These are phyloP conservation scores for Amanita pseudoporphyria DNA, from an alignment of 768 basidiomycete species.

Conservation along the genomic window DNA sequence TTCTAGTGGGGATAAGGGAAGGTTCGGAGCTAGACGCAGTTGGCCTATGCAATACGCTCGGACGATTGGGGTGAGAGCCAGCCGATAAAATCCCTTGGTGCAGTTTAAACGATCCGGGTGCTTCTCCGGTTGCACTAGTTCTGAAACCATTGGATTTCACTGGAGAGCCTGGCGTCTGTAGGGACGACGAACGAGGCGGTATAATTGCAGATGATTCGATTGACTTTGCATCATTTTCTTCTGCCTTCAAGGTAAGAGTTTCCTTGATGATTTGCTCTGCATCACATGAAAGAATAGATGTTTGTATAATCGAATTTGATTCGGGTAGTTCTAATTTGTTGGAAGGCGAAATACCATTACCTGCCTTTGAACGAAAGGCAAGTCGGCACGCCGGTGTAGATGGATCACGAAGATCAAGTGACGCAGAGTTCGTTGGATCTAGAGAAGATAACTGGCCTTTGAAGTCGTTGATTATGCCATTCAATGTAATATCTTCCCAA, in stretches of 20 bases:
- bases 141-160: slow-evolving; percentile 21
- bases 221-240: neutral
- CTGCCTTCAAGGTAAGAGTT: neutral
- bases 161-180: slow-evolving; percentile 28
- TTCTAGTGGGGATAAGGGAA: slow-evolving; percentile 50
- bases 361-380: slow-evolving; percentile 26
- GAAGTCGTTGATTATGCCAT: slow-evolving; percentile 64
- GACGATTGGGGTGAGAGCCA: slow-evolving; percentile 23
- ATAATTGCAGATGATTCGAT: slow-evolving; percentile 24
- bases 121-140: slow-evolving; percentile 10
- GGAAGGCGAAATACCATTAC: slow-evolving; percentile 19
- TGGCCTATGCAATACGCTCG: slow-evolving; percentile 61
- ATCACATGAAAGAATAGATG: neutral
- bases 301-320: neutral
- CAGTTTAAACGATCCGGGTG: slow-evolving; percentile 22
- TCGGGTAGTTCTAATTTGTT: slow-evolving; percentile 9
- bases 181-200: slow-evolving; percentile 42
- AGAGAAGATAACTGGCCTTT: slow-evolving; percentile 62
- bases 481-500: slow-evolving; percentile 34
- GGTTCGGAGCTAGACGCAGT: slow-evolving; percentile 77
- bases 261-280: neutral
- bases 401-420: slow-evolving; percentile 59
- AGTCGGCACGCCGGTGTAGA: slow-evolving; percentile 43
- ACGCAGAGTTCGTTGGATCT: slow-evolving; percentile 41
- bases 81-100: slow-evolving; percentile 26